A percentile compares a stretch with the other conserved stretches of the same genome.
Conservation (phyloP, 148 eudicot genomes). For the Simmondsia chinensis region DNA sequence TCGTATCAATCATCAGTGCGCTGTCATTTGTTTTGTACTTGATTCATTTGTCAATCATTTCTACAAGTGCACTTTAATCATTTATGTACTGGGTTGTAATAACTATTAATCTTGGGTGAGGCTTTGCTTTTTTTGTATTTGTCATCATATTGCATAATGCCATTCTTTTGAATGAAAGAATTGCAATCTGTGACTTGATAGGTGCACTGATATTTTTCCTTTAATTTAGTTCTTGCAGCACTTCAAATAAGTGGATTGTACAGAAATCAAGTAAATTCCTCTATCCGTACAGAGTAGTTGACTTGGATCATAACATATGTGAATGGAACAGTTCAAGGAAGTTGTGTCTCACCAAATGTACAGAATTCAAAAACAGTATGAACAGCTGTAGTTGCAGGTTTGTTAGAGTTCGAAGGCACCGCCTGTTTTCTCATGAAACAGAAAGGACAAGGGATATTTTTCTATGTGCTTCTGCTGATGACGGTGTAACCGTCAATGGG, state of each 20-base stretch:
- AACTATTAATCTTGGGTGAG: background rate
- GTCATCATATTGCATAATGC: too few species aligned
- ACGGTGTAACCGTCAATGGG: constrained; percentile 72
- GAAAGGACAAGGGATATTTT: constrained; percentile 26
- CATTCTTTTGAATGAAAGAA: too few species aligned
- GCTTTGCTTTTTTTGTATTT: too few species aligned
- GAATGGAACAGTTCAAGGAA: constrained; percentile 30
- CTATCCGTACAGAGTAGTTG: constrained; percentile 26
- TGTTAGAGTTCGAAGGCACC: constrained; percentile 22
- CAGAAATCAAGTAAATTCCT: constrained; percentile 26
- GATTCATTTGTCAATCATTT: background rate
- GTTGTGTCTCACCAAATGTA: constrained; percentile 28
- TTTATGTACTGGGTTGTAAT: background rate
- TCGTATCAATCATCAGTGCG: too few species aligned
- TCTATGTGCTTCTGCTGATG: constrained; percentile 68
- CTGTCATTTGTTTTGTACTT: too few species aligned
- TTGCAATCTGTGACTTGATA: too few species aligned
- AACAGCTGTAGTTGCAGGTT: constrained; percentile 25
- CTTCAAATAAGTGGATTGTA: constrained; percentile 42
- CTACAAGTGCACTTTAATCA: too few species aligned
- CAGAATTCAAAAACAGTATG: constrained; percentile 27
- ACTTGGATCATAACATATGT: constrained; percentile 26
- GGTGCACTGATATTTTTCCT: constrained; percentile 3
- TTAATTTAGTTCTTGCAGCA: constrained; percentile 41
- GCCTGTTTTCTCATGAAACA: constrained; percentile 20